Percentiles rank a stretch among this genome's conserved stretches.
Conservation (phyloP, 2,329 filamentous ascomycete species). For the Claviceps digitariae region DNA sequence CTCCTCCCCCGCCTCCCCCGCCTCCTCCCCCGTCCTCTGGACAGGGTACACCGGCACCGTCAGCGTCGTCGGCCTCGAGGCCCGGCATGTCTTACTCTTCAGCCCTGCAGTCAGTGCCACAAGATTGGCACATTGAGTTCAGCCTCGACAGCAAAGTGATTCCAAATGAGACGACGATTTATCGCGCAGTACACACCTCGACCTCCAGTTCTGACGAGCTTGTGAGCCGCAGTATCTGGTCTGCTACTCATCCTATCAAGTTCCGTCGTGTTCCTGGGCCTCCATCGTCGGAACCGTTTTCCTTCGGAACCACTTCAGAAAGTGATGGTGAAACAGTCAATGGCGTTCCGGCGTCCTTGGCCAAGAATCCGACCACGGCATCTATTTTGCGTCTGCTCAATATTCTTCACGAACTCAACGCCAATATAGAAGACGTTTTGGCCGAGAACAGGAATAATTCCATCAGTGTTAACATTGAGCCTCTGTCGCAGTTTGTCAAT, state of each 20-base stretch:
- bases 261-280: conserved; percentile 79
- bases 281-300: conserved; percentile 57
- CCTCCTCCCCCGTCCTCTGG: conserved; percentile 12
- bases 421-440: conserved; percentile 83
- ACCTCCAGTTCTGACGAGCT: conserved; percentile 43
- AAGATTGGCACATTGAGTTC: conserved; percentile 98
- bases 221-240: conserved; percentile 71
- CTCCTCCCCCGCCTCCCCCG: background rate
- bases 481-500: conserved; percentile 90
- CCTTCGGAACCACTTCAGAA: conserved; percentile 38
- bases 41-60: conserved; percentile 33
- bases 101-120: conserved; percentile 64
- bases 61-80: conserved; percentile 42
- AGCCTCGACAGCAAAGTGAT: conserved; percentile 73
- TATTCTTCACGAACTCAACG: conserved; percentile 83
- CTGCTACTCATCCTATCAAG: conserved; percentile 77
- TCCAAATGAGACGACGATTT: conserved; percentile 86
- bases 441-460: conserved; percentile 57
- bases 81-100: conserved; percentile 66
- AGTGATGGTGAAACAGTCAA: conserved; percentile 39
- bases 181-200: conserved; percentile 73
- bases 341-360: conserved; percentile 63
- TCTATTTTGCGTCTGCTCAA: conserved; percentile 80
- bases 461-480: conserved; percentile 62
- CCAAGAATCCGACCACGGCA: conserved; percentile 70